Evolutionary conservation across 371 early-diverging fungal genomes (phyloP).

Genomic region (Rhizopus sp.): DNA sequence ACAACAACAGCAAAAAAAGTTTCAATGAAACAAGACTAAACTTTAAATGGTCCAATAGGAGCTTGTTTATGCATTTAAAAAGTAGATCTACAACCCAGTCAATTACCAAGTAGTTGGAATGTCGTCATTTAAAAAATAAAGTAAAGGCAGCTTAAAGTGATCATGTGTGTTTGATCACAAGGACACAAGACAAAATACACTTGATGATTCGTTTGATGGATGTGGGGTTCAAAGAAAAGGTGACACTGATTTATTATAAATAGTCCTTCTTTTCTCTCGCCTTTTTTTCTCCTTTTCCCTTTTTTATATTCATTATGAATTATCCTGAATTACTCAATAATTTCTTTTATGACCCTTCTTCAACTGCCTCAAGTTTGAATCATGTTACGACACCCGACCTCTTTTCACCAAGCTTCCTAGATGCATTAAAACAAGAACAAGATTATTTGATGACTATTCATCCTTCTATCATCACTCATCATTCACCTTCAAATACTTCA

Average conservation of each 20-base stretch:
- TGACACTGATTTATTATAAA: too few relatives aligned
- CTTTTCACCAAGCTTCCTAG: conserved; percentile 65
- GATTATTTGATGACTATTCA: conserved; percentile 46
- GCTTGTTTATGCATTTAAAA: too few relatives aligned
- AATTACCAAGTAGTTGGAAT: conserved; percentile 12
- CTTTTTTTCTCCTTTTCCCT: neutral
- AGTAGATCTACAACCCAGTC: neutral
- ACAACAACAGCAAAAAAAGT: too few relatives aligned
- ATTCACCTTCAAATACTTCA: conserved; percentile 19
- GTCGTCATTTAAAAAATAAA: conserved; percentile 8
- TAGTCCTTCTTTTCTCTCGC: too few relatives aligned
- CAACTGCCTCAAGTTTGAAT: conserved; percentile 27
- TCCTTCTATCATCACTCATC: conserved; percentile 7
- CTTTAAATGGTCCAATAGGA: too few relatives aligned
- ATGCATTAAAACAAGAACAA: conserved; percentile 55
- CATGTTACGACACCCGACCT: conserved; percentile 55
- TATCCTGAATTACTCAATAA: neutral
- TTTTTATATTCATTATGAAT: conserved; percentile 9
- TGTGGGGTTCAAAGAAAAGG: too few relatives aligned
- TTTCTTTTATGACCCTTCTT: conserved; percentile 1
- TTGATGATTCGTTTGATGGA: too few relatives aligned
- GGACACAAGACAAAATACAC: too few relatives aligned
- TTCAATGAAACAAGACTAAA: too few relatives aligned
- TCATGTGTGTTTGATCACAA: too few relatives aligned
- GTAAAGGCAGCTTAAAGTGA: neutral